Evolutionary conservation across 1,284 basidiomycete species (phyloP).

Genomic region (Ustilago esculenta): DNA sequence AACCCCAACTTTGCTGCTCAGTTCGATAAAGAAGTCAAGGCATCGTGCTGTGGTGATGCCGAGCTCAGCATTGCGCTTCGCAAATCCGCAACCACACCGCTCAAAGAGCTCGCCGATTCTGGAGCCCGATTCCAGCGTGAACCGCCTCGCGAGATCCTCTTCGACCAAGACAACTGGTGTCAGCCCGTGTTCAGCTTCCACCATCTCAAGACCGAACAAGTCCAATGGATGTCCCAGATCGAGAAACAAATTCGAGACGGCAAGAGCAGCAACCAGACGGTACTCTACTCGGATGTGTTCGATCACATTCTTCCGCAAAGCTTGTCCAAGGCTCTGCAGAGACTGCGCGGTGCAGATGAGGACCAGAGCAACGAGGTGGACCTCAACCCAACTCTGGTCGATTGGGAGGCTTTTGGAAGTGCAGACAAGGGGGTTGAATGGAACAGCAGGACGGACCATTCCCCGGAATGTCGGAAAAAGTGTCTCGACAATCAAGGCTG

Average conservation of each 20-base stretch:
- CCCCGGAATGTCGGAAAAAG: constrained; percentile 5
- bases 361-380: constrained; percentile 1
- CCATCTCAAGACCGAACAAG: constrained; percentile 22
- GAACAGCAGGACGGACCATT: background rate
- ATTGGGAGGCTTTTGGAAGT: constrained; percentile 28
- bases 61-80: constrained; percentile 34
- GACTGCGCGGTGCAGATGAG: background rate
- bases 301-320: constrained; percentile 10
- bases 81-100: constrained; percentile 4
- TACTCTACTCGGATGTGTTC: constrained; percentile 28
- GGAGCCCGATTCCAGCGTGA: constrained; percentile 23
- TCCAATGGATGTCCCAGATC: constrained; percentile 1
- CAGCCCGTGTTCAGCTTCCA: constrained; percentile 29
- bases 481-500: constrained; percentile 16
- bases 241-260: constrained; percentile 7
- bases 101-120: constrained; percentile 11
- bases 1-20: constrained; percentile 11
- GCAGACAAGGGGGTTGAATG: constrained; percentile 5
- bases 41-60: constrained; percentile 38
- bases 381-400: constrained; percentile 7
- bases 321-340: constrained; percentile 1
- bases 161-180: constrained; percentile 25
- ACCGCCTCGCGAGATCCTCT: constrained; percentile 19
- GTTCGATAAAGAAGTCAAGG: constrained; percentile 19
- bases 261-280: constrained; percentile 3